phyloP scores from a whole-genome alignment of 1,284 basidiomycete species.

The Apiotrichum montevideense region DNA sequence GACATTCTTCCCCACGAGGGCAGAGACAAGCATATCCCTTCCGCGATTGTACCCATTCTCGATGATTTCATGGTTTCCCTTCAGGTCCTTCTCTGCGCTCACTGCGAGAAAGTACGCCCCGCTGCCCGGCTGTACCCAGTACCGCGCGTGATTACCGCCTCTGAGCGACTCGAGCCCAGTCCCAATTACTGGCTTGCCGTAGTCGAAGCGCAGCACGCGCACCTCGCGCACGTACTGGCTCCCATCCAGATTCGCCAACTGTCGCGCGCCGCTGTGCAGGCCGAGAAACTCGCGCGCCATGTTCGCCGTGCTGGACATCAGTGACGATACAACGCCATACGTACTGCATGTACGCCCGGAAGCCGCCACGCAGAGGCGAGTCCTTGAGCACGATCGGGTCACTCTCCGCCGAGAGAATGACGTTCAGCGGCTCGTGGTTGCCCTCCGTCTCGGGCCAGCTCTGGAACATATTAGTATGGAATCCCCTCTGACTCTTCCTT shows the following conservation, averaged over 20 bases:
- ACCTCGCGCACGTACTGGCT: constrained; percentile 67
- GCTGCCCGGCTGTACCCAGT: constrained; percentile 73
- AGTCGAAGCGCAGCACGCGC: constrained; percentile 72
- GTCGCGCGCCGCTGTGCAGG: constrained; percentile 64
- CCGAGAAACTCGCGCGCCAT: constrained; percentile 68
- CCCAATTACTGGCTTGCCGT: constrained; percentile 66
- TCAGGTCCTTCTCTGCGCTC: constrained; percentile 65
- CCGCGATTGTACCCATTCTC: constrained; percentile 59
- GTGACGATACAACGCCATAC: constrained; percentile 24
- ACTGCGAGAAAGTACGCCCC: constrained; percentile 73
- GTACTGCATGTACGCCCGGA: constrained; percentile 70
- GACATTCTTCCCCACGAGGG: constrained; percentile 52
- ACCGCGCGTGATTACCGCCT: constrained; percentile 86
- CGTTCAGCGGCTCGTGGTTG: constrained; percentile 74
- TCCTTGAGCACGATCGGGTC: constrained; percentile 66
- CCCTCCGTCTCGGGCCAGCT: constrained; percentile 33
- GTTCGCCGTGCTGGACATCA: constrained; percentile 21
- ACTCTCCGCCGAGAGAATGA: constrained; percentile 75
- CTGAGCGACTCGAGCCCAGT: constrained; percentile 76
- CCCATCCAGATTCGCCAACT: constrained; percentile 76
- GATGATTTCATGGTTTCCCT: constrained; percentile 56
- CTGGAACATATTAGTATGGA: not conserved
- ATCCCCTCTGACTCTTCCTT: not conserved
- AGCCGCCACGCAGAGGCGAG: constrained; percentile 59
- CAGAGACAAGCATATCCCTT: constrained; percentile 72